Evolutionary conservation across 352 stramenopile genomes (phyloP), one percentile per base, ranked within the genome.

Genomic region (Globisporangium sylvaticum): DNA sequence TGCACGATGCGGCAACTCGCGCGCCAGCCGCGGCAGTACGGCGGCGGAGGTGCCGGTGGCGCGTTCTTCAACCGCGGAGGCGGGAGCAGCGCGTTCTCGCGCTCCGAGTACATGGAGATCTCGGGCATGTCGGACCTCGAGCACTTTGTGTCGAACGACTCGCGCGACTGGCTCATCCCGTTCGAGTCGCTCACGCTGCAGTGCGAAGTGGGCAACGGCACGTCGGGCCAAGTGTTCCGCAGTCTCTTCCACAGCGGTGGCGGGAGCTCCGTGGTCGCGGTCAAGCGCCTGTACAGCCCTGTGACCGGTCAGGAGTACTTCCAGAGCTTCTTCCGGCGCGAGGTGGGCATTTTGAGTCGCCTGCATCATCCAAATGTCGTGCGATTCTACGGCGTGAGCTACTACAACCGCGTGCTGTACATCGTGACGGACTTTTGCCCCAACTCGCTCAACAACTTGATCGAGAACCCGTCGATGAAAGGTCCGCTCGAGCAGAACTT

Each of bases 351-450:
- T 60, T 59, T 97, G 61, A 94, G 88, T 62, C 83, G 88, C 4
- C 67, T 97, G 32, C 89, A 97, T 67, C 89, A 97, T 54, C 89
- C 89, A 18, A 91, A 97, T 44, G 88, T 97, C 32, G 89, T 97
- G 27, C 86, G 87, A 6, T 97, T 97, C 64, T 97, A 96, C 64
- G 89, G 89, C 46, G 88, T 97, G 56, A 95, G 88, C 64, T 95
- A 96, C 72, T 94, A 96, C 80, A 95, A 91, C 63, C 86, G 89
- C 22, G 86, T 96, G 56, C 68, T 96, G 62, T 97, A 96, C 72
- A 96, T 97, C 39, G 87, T 97, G 65, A 97, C 89, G 25, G 89
- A 97, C 57, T 97, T 94, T 78, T 96, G 89, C 60, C 87, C 84
- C 9, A 92, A 83, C 25, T 91, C 84, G 7, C 64, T 95, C 37